Evolutionary conservation across 2,329 filamentous ascomycete genomes (phyloP).

Genomic region (Fusarium protoensiforme): DNA sequence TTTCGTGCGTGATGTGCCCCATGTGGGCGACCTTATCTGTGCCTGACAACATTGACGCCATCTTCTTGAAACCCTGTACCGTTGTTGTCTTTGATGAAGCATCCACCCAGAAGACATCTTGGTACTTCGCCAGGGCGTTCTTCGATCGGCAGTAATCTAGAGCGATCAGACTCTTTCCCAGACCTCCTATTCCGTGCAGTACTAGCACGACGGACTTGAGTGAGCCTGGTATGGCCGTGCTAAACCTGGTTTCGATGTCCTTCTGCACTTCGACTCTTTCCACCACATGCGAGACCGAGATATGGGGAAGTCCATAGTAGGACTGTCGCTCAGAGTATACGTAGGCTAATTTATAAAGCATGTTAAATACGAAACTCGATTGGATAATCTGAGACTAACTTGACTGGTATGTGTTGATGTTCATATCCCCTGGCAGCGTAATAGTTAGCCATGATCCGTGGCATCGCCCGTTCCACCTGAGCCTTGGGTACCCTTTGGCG

Average conservation of each 20-base stretch:
- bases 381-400: background rate
- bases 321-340: background rate
- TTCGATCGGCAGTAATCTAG: background rate
- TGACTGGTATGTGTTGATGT: background rate
- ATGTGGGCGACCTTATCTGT: background rate
- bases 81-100: background rate
- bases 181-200: background rate
- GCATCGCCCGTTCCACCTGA: background rate
- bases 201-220: background rate
- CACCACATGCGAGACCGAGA: background rate
- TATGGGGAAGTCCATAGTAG: background rate
- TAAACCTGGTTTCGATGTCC: background rate
- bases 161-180: background rate
- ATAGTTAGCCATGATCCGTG: background rate
- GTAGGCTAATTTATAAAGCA: background rate
- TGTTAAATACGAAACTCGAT: background rate
- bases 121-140: background rate
- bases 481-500: too few relatives aligned
- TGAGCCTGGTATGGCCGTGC: background rate
- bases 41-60: background rate
- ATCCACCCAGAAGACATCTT: background rate
- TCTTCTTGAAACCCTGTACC: background rate
- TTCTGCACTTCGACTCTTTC: background rate
- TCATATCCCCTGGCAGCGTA: background rate
- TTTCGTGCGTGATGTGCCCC: background rate